These are phyloP conservation scores for Acrasis kona DNA, from an alignment of 78 protist species.

Conservation along the genomic window DNA sequence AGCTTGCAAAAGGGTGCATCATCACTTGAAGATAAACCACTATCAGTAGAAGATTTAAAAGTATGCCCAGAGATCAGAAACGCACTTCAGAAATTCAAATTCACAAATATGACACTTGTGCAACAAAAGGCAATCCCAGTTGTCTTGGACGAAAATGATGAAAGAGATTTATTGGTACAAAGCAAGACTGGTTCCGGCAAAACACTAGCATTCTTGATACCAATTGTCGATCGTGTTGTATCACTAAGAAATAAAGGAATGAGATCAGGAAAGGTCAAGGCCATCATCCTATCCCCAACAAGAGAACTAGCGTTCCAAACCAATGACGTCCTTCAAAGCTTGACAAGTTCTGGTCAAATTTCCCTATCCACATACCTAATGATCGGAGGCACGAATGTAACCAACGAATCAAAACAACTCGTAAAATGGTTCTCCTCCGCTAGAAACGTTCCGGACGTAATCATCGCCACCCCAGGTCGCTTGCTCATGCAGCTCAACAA, in stretches of 20 bases:
- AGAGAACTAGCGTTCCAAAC: slow-evolving; percentile 98
- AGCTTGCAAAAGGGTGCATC: too few relatives aligned
- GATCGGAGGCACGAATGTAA: slow-evolving; percentile 94
- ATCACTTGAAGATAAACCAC: too few relatives aligned
- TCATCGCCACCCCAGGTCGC: slow-evolving; percentile 99
- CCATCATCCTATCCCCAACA: slow-evolving; percentile 96
- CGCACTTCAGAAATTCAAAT: too few relatives aligned
- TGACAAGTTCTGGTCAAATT: slow-evolving; percentile 66
- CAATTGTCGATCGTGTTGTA: slow-evolving; percentile 71
- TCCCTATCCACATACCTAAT: slow-evolving; percentile 43
- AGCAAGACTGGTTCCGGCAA: slow-evolving; percentile 99
- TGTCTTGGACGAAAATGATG: too few relatives aligned
- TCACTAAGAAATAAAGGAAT: too few relatives aligned
- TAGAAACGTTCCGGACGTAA: too few relatives aligned
- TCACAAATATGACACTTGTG: too few relatives aligned
- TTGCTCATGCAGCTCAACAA: slow-evolving; percentile 90
- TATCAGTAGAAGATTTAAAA: too few relatives aligned
- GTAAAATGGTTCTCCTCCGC: slow-evolving; percentile 74
- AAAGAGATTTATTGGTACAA: too few relatives aligned
- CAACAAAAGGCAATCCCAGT: too few relatives aligned
- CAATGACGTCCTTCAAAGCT: slow-evolving; percentile 63
- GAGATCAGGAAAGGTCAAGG: slow-evolving; percentile 73
- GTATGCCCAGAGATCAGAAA: too few relatives aligned
- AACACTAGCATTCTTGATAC: slow-evolving; percentile 91
- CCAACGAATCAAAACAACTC: slow-evolving; percentile 75